A percentile compares a stretch with the other conserved stretches of the same genome.
phyloP scores from a whole-genome alignment of 108 stramenopile species.

The Stephanodiscus minutulus region DNA sequence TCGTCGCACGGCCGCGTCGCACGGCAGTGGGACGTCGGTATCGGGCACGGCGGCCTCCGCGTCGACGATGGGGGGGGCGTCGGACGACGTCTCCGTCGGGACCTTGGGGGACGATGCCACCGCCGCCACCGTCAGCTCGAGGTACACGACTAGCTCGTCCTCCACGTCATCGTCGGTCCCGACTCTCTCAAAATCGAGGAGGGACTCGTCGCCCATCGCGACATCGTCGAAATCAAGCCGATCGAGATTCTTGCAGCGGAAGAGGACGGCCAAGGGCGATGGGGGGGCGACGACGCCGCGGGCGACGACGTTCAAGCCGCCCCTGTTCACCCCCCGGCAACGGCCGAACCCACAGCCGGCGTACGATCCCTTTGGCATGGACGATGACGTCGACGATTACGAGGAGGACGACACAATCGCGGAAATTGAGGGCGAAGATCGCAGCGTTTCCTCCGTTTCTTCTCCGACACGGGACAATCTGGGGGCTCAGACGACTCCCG shows the following conservation, averaged over 20 bases:
- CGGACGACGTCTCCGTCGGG: constrained; percentile 36
- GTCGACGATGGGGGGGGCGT: constrained; percentile 23
- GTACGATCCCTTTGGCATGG: constrained; percentile 47
- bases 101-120: constrained; percentile 33
- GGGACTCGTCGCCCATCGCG: constrained; percentile 19
- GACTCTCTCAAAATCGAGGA: constrained; percentile 39
- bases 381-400: constrained; percentile 23
- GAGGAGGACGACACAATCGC: constrained; percentile 1
- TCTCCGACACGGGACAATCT: constrained; percentile 13
- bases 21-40: constrained; percentile 12
- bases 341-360: constrained; percentile 18
- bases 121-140: constrained; percentile 35
- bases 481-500: not conserved
- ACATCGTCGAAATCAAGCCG: constrained; percentile 17
- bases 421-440: constrained; percentile 10
- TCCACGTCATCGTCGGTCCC: constrained; percentile 28
- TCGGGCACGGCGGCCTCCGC: constrained; percentile 39
- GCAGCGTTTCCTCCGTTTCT: constrained; percentile 4
- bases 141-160: constrained; percentile 22
- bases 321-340: constrained; percentile 17
- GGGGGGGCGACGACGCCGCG: not conserved
- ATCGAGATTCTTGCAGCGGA: constrained; percentile 40
- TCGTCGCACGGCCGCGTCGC: not conserved
- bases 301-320: constrained; percentile 9
- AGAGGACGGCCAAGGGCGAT: constrained; percentile 8